Evolutionary conservation across 768 basidiomycete genomes (phyloP), one percentile per base, ranked within the genome.

Genomic region (Coprinopsis cinerea): DNA sequence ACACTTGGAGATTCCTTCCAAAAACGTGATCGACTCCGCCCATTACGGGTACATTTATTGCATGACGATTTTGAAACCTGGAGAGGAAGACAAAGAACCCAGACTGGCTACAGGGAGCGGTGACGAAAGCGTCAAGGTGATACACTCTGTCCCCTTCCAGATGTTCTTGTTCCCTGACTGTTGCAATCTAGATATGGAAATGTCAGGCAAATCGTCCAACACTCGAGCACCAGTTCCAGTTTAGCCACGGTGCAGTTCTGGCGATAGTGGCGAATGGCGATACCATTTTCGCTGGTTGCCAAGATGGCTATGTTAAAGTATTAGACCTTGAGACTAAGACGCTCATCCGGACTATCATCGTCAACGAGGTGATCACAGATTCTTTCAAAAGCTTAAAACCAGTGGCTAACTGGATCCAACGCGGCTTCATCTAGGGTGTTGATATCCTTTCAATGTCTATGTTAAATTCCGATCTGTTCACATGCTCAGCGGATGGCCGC

Each of bases 41-140:
- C 95, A 98, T 65, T 94, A 83, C 62, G 95, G 95, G 7, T 98
- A 98, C 60, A 77, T 97, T 11, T 94, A 95, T 61, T 91, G 87
- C 57, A 83, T 92, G 81, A 60, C 66, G 4, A 57, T 72, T 22
- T 50, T 75, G 6, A 24, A 57, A 51, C 30, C 59, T 49, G 47
- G 51, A 32, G 59, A 67, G 45, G 40, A 55, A 24, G 57, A 57
- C 2, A 53, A 58, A 28, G 62, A 61, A 11, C 59, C 59, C 15
- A 76, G 81, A 48, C 75, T 96, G 13, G 78, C 87, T 11, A 92
- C 90, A 13, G 92, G 92, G 13, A 87, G 91, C 52, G 95, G 95
- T 0, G 95, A 98, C 55, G 91, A 92, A 60, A 79, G 79, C 4
- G 82, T 97, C 59, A 96, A 95, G 72, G 87, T 89, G 25, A 10